Evolutionary conservation across 2,329 filamentous ascomycete species (phyloP).

Genomic region (Penicillium sclerotiorum): DNA sequence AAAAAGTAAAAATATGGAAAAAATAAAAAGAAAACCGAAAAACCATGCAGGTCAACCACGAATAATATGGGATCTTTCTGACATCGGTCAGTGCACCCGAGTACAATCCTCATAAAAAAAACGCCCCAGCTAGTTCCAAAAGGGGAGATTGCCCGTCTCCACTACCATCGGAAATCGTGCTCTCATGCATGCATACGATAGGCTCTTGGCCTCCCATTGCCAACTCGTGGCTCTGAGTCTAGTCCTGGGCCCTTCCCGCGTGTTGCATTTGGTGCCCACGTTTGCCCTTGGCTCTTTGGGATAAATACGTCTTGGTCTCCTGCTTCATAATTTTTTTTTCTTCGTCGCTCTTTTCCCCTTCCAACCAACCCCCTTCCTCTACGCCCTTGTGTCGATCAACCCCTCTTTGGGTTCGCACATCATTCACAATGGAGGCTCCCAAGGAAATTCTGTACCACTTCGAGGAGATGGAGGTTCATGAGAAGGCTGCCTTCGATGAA

Average conservation of each 20-base stretch:
- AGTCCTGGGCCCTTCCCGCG: slow-evolving; percentile 2
- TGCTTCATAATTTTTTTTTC: neutral
- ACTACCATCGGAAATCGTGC: slow-evolving; percentile 13
- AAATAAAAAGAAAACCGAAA: too few species aligned
- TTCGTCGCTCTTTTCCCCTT: neutral
- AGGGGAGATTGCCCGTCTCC: slow-evolving; percentile 9
- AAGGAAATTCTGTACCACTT: slow-evolving; percentile 42
- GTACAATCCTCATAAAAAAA: neutral
- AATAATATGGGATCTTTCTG: neutral
- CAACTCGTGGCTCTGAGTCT: slow-evolving; percentile 5
- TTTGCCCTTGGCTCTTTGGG: neutral
- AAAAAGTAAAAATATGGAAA: too few species aligned
- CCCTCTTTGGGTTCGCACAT: neutral
- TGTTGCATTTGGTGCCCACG: neutral
- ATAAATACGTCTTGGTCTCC: slow-evolving; percentile 4
- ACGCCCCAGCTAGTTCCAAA: slow-evolving; percentile 3
- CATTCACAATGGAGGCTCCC: slow-evolving; percentile 15
- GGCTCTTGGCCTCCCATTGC: neutral
- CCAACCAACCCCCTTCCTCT: neutral
- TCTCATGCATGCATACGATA: slow-evolving; percentile 12
- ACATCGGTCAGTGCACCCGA: slow-evolving; percentile 15
- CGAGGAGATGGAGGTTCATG: slow-evolving; percentile 58
- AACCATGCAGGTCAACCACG: too few species aligned
- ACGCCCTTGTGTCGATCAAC: too few species aligned
- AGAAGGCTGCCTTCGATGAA: slow-evolving; percentile 70